These are phyloP conservation scores for Glomus cerebriforme DNA, from an alignment of 192 early-diverging fungal species.

Conservation along the genomic window DNA sequence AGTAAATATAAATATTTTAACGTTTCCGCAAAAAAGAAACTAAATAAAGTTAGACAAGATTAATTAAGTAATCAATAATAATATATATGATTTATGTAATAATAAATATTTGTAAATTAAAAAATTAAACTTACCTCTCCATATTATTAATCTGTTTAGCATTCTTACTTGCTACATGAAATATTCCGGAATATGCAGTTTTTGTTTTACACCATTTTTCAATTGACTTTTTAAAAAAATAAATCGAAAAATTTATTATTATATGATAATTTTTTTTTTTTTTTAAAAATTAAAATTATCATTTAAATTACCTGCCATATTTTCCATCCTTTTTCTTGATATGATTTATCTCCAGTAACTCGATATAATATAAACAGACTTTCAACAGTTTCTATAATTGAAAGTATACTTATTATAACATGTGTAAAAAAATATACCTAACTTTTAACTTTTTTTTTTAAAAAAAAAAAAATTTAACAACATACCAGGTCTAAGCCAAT, in stretches of 20 bases:
- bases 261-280: neutral
- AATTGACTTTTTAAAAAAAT: constrained; percentile 35
- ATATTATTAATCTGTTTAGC: constrained; percentile 46
- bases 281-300: neutral
- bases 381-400: constrained; percentile 64
- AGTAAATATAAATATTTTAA: constrained; percentile 93
- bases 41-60: neutral
- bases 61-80: neutral
- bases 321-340: constrained; percentile 72
- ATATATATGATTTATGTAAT: no score
- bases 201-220: constrained; percentile 49
- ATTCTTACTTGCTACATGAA: constrained; percentile 37
- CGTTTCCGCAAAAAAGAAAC: constrained; percentile 68
- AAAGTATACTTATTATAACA: no score
- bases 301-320: constrained; percentile 52
- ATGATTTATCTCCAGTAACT: constrained; percentile 63
- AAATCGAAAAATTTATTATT: neutral
- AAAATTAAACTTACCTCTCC: constrained; percentile 48
- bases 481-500: neutral
- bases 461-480: neutral
- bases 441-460: no score
- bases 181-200: constrained; percentile 54
- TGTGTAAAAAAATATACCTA: neutral
- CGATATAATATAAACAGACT: constrained; percentile 74
- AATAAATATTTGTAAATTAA: neutral